These are phyloP conservation scores for Neurospora sp. DNA, from an alignment of 495 filamentous ascomycete genomes.

Conservation along the genomic window DNA sequence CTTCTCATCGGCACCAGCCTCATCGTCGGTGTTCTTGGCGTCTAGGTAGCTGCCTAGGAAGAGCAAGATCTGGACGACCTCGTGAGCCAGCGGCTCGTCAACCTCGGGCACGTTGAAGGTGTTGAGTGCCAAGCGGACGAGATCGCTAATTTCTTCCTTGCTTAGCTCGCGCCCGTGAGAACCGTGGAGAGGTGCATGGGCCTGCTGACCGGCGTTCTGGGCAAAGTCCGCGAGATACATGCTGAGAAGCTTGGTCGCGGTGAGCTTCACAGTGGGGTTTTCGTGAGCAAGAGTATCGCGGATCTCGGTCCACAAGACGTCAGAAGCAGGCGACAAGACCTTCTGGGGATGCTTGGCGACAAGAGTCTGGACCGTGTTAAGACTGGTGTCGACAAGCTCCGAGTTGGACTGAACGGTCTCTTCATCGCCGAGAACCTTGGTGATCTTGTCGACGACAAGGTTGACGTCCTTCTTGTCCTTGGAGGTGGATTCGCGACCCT, in stretches of 20 bases:
- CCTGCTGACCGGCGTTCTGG: too few relatives aligned
- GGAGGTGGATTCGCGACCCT: conserved; percentile 44
- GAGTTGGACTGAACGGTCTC: conserved; percentile 47
- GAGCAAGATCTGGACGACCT: conserved; percentile 64
- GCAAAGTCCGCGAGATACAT: conserved; percentile 72
- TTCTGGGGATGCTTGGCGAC: conserved; percentile 52
- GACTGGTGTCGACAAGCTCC: conserved; percentile 69
- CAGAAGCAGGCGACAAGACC: conserved; percentile 46
- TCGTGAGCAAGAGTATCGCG: conserved; percentile 60
- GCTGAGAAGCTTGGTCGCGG: conserved; percentile 63
- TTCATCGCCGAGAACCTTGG: conserved; percentile 37
- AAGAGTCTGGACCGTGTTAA: conserved; percentile 59
- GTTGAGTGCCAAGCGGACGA: conserved; percentile 54
- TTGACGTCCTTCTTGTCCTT: conserved; percentile 53
- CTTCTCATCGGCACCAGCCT: conserved; percentile 21
- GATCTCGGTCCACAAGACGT: conserved; percentile 56
- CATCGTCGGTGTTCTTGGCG: conserved; percentile 18
- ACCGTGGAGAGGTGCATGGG: conserved; percentile 61
- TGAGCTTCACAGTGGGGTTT: conserved; percentile 66
- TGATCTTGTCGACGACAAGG: conserved; percentile 32
- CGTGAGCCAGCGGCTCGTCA: conserved; percentile 54
- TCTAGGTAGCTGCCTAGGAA: conserved; percentile 48
- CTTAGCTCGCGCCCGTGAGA: conserved; percentile 61
- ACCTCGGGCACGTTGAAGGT: conserved; percentile 57
- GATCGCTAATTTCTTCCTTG: conserved; percentile 51